Evolutionary conservation across 2,329 filamentous ascomycete species (phyloP), one percentile per base, ranked within the genome.

Genomic region (Neonectria neomacrospora): DNA sequence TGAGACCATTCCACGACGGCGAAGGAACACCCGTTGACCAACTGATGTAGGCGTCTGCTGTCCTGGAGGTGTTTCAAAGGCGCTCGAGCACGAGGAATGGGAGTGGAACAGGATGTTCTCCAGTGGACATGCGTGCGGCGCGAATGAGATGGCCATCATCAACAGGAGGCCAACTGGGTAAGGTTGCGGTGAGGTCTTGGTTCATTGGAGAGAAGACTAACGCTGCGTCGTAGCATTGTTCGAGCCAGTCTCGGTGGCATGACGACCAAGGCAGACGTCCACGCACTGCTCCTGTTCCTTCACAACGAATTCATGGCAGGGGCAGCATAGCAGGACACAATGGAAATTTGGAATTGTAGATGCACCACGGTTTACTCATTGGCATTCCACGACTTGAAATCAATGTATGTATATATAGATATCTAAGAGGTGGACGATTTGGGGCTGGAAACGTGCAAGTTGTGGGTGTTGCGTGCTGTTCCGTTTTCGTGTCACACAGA

Each of bases 211-310:
- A 50, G n/a, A 34, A n/a, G 48, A 12, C 66, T 71, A 22, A 73
- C 52, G 11, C 30, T 4, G 11, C 16, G 39, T 14, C 23, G 12
- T 64, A 83, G 88, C 0, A 86, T 90, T 45, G 85, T 89, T 7
- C 80, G 88, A 20, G 85, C 83, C 6, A 88, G 86, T 62, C 77
- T 90, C 2, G 88, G 88, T 0, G 86, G 87, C 12, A 88, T 88
- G 85, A 88, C 83, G 64, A 88, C 85, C 2, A 73, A 80, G 20
- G 74, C 78, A 3, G 88, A 90, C 65, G 80, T 89, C 14, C 80
- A 86, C 20, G 72, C 74, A 0, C 82, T 87, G 39, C 54, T 86
- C 8, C 64, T 75, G 3, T 87, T 87, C 60, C 68, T 86, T 11
- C 76, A 64, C 48, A 64, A 64, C 12, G 60, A 70, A 14, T 73